Base-by-base conservation (phyloP, 2,329 filamentous ascomycete species). In the Claviceps arundinis region DNA sequence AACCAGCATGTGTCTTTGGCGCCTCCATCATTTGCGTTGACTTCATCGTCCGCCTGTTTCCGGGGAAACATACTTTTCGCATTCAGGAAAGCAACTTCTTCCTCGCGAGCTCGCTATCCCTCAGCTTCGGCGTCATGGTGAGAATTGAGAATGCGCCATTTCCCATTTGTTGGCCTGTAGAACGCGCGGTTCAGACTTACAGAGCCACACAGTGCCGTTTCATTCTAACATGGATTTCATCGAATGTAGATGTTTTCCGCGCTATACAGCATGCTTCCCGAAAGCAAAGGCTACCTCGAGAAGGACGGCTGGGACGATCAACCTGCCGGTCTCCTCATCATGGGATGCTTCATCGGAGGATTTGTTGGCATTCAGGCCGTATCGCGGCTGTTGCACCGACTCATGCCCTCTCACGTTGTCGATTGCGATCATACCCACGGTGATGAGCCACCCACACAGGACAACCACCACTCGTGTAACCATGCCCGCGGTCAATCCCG, bases 51-150 rank as follows among this genome's bases (percentile, higher is more conserved):
- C 82, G 83, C 53, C 74, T 77, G 50, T 73, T 95, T 48, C 86
- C 88, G 3, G 80, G 84, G 50, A 82, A 85, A 68, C 80, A 76
- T 60, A 76, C 83, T 64, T 98, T 97, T 66, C 80, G 82, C 60
- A 94, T 98, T 58, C 82, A 94, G 63, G 86, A 95, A 56, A 96
- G 87, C 69, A 91, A 87, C 71, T 75, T 75, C 22, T 98, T 98
- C 65, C 75, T 96, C 4, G 90, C 90, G 1, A 82, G 83, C 22
- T 96, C 91, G 0, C 70, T 97, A 55, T 95, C 90, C 68, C 70
- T 98, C 57, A 96, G 89, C 65, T 95, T 95, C 59, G 91, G 93
- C 44, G 90, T 97, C 46, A 95, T 98, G 89, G 90, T 95, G 68
- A 53, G 48, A 22, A 22, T 37, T 22, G 30, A 19, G 22, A 26